Evolutionary conservation across 805 yeast genomes (phyloP).

Genomic region (Lipomyces chichibuensis): DNA sequence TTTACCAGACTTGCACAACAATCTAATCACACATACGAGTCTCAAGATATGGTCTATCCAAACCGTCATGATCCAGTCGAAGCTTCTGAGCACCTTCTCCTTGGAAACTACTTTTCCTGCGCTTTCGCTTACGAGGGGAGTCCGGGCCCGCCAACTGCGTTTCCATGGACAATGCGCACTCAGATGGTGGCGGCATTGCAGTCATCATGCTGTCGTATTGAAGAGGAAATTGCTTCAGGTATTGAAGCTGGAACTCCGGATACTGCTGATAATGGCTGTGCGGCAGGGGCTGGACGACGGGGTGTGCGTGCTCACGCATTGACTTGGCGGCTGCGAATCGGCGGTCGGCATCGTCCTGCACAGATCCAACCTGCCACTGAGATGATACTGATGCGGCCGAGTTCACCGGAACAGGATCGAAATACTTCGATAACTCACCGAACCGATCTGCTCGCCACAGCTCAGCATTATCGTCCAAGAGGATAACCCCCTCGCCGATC

Average conservation of each 20-base stretch:
- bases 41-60: neutral
- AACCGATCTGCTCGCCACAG: slow-evolving; percentile 6
- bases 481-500: slow-evolving; percentile 12
- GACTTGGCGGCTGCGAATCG: neutral
- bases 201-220: neutral
- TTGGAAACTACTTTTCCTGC: neutral
- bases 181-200: neutral
- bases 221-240: neutral
- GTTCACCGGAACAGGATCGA: neutral
- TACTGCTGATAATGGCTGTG: neutral
- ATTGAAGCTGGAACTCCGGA: neutral
- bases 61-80: neutral
- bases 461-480: slow-evolving; percentile 25
- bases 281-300: neutral
- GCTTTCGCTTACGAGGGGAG: neutral
- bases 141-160: neutral
- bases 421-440: neutral
- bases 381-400: neutral
- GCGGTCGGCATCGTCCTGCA: neutral
- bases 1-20: neutral
- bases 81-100: neutral
- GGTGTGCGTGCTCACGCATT: neutral
- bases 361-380: neutral
- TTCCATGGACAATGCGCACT: neutral
- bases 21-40: neutral